A percentile compares a stretch with the other conserved stretches of the same genome.
Evolutionary conservation across 2,329 filamentous ascomycete species (phyloP).

Genomic region (Colletotrichum phormii): DNA sequence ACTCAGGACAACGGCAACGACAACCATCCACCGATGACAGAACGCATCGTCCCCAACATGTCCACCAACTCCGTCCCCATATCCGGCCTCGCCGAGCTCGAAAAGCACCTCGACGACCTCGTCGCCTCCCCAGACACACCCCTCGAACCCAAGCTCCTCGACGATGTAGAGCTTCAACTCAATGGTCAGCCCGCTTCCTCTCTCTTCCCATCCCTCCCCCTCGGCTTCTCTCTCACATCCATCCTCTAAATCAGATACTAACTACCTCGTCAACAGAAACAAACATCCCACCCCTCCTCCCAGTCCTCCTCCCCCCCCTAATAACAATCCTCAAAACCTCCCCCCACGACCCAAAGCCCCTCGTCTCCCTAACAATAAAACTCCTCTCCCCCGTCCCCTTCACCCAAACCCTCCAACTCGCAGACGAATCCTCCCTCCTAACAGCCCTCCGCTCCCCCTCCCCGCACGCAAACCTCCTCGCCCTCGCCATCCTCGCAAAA

Average conservation of each 20-base stretch:
- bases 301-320: slow-evolving; percentile 2
- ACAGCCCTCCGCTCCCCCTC: slow-evolving; percentile 65
- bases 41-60: slow-evolving; percentile 49
- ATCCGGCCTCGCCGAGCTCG: slow-evolving; percentile 64
- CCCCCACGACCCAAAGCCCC: slow-evolving; percentile 60
- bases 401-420: slow-evolving; percentile 61
- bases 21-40: slow-evolving; percentile 40
- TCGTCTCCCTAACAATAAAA: slow-evolving; percentile 66
- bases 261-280: slow-evolving; percentile 49
- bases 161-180: slow-evolving; percentile 69
- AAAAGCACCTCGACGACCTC: slow-evolving; percentile 65
- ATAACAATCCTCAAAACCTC: slow-evolving; percentile 64
- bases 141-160: slow-evolving; percentile 64
- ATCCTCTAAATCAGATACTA: not conserved
- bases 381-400: slow-evolving; percentile 67
- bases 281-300: slow-evolving; percentile 60
- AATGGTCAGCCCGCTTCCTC: slow-evolving; percentile 53
- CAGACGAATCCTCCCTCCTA: slow-evolving; percentile 62
- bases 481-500: slow-evolving; percentile 67
- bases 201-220: too few relatives aligned
- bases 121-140: slow-evolving; percentile 53
- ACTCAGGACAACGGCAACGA: slow-evolving; percentile 36
- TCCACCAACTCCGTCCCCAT: slow-evolving; percentile 59
- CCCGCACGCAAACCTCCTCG: slow-evolving; percentile 68
- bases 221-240: too few relatives aligned